A percentile compares a stretch with the other conserved stretches of the same genome.
Conservation (phyloP, 2,329 filamentous ascomycete genomes). For the Cercospora canescens region DNA sequence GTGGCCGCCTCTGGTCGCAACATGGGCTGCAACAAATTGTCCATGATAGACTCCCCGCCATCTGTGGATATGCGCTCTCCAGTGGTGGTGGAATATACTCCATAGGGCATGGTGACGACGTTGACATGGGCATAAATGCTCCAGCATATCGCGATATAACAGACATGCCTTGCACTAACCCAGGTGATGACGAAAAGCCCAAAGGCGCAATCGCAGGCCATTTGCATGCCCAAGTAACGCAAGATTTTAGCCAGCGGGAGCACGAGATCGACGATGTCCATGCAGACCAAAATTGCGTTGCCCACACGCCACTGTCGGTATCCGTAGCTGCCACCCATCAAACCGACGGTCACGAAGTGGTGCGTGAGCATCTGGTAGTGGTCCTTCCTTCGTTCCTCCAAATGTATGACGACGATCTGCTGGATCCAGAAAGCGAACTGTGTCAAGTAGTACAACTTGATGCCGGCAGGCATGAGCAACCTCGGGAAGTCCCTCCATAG, state of each 20-base stretch:
- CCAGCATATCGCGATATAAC: constrained; percentile 79
- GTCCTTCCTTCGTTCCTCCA: constrained; percentile 92
- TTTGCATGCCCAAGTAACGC: constrained; percentile 80
- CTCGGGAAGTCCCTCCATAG: constrained; percentile 85
- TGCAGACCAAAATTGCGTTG: constrained; percentile 83
- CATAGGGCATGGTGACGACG: constrained; percentile 58
- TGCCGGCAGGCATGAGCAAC: constrained; percentile 69
- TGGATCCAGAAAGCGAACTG: constrained; percentile 94
- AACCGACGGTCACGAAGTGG: constrained; percentile 82
- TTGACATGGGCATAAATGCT: constrained; percentile 72
- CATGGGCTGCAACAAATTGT: constrained; percentile 74
- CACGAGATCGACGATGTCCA: constrained; percentile 90
- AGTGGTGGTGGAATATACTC: constrained; percentile 66
- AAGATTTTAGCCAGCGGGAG: constrained; percentile 84
- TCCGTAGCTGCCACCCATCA: constrained; percentile 80
- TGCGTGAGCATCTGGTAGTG: constrained; percentile 95
- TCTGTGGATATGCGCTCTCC: constrained; percentile 55
- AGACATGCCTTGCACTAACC: constrained; percentile 78
- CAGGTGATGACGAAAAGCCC: constrained; percentile 83
- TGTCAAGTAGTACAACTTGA: constrained; percentile 87
- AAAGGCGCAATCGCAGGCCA: constrained; percentile 78
- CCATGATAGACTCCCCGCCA: constrained; percentile 45
- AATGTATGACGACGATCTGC: constrained; percentile 90
- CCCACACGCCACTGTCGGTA: constrained; percentile 87
- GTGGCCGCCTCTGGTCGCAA: constrained; percentile 63